Base-by-base conservation (phyloP, 2,329 filamentous ascomycete species). In the Hypoxylon sp. region DNA sequence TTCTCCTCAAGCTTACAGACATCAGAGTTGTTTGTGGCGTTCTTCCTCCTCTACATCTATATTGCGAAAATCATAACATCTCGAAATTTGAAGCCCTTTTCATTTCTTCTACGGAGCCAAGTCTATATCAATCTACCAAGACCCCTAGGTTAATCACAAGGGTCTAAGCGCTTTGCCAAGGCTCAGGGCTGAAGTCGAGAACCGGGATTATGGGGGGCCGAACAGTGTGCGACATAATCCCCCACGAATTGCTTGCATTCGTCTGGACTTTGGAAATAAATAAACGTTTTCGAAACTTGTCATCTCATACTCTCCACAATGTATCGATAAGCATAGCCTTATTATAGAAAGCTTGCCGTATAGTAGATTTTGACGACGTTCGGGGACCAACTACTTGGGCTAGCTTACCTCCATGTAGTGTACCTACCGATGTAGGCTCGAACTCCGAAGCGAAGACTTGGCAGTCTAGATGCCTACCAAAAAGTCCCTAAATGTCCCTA, bases 141-240 rank as follows among this genome's bases (percentile, higher is more conserved):
- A 34, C 17, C 49, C 59, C 38, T 55, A 55, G 32, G 49, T 55
- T 43, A 56, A 34, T 51, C 36, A 43, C 28, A 34, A 50, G 25
- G 51, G 46, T 49, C 38, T 28, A 14, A 38, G n/a, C 36, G 17
- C 21, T 34, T 30, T 32, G 62, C 65, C 65, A 68, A 68, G 61
- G 32, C 58, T 43, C 52, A 60, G 21, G 65, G 61, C 65, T 68
- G 65, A 63, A 53, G 17, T 23, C 5, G 19, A 45, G 25, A 53
- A 21, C 52, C 52, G 45, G 34, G 34, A 17, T 43, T 41, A 30
- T 32, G 25, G 9, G n/a, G n/a, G 38, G 1, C 38, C 38, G 38
- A 43, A 21, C 38, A 43, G 1, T 43, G 38, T 43, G 17, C 38
- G 38, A 43, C 38, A 56, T 32, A 32, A 56, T 45, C 38, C 51